Base-by-base conservation (phyloP, 129 eudicot genomes). In the Rutidosis leptorrhynchoides region DNA sequence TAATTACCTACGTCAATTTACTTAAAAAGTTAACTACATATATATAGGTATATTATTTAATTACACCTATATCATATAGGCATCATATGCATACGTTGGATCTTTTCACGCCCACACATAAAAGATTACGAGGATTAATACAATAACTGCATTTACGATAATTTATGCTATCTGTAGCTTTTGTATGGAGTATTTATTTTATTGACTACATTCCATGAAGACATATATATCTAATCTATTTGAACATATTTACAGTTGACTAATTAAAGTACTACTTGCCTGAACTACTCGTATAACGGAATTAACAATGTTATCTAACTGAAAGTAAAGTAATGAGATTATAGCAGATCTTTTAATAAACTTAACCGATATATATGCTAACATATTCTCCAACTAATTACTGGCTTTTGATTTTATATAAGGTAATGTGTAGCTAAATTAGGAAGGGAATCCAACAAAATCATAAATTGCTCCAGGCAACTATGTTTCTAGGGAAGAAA, bases 11-110 rank as follows among this genome's bases (percentile, higher is more conserved):
- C 62, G 69, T 23, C 68, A 74, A 66, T 45, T 64, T 73, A 55
- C 65, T 73, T 62, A 65, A 54, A 73, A 55, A n/a, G n/a, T n/a
- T n/a, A n/a, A n/a, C n/a, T n/a, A 64, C 58, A 73, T 66, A 73
- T n/a, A n/a, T n/a, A n/a, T n/a, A 30, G 43, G 72, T 55, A 72
- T 72, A 63, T 63, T 62, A 73, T 27, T 73, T 43, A 73, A 65
- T 43, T 58, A 43, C 59, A 27, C 49, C 46, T 64, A 73, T 64
- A 22, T 73, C 40, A 53, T 73, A 54, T 35, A 64, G 66, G 40
- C 78, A 64, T 71, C 72, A 73, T 65, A 71, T 59, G 55, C 60
- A 17, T 70, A 62, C 64, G 62, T 30, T 63, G 56, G 8, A 12
- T 53, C 65, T 56, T 26, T 10, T 30, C 32, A 57, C 30, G 58